Percentiles rank a stretch among this genome's conserved stretches.
Conservation (phyloP, 345 rosid species). For the Citropsis articulata region DNA sequence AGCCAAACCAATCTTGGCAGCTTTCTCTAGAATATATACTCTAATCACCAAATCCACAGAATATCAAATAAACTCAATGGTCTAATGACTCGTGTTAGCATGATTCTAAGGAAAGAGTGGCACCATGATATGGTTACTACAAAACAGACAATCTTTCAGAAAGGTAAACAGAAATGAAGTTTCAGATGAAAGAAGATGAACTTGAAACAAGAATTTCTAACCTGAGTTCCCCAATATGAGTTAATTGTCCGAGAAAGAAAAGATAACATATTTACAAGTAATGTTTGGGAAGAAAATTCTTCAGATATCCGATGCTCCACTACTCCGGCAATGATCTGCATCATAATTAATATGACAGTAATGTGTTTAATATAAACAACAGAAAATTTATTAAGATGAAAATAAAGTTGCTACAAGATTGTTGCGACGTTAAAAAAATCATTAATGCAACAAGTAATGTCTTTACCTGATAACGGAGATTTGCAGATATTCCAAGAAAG, state of each 20-base stretch:
- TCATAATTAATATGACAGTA: neutral
- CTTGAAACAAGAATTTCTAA: conserved; percentile 28
- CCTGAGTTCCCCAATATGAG: conserved; percentile 98
- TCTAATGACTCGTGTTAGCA: neutral
- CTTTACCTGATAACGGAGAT: conserved; percentile 86
- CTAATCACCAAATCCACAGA: neutral
- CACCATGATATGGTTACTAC: neutral
- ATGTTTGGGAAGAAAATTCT: conserved; percentile 64
- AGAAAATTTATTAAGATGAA: neutral
- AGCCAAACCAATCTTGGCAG: neutral
- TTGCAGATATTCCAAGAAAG: conserved; percentile 89
- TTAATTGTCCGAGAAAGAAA: conserved; percentile 77
- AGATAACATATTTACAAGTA: conserved; percentile 81
- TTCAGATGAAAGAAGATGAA: neutral
- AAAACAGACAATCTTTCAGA: neutral
- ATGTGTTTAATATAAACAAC: neutral
- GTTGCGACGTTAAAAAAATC: neutral
- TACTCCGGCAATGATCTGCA: conserved; percentile 90
- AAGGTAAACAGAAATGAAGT: neutral
- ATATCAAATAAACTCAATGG: neutral
- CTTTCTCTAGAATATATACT: neutral
- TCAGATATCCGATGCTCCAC: conserved; percentile 88
- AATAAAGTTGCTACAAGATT: neutral
- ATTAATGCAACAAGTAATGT: conserved; percentile 5
- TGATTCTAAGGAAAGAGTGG: neutral